Conservation (phyloP, 2,329 filamentous ascomycete genomes). For the Fusarium abutilonis region DNA sequence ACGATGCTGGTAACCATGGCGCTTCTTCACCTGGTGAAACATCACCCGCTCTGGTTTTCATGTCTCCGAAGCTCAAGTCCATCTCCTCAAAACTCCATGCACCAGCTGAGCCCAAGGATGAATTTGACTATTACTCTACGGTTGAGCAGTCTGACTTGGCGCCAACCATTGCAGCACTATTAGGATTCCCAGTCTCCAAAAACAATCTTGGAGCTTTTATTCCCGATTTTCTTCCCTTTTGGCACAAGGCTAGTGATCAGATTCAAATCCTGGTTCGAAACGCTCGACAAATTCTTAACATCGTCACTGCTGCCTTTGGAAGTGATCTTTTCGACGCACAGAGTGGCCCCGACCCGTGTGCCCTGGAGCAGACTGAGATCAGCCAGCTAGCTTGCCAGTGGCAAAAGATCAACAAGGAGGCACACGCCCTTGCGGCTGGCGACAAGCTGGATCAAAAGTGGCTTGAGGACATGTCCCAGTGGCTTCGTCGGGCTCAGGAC, state of each 20-base stretch:
- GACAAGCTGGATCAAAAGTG: constrained; percentile 52
- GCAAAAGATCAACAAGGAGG: constrained; percentile 52
- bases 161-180: constrained; percentile 84
- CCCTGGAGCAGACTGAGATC: constrained; percentile 52
- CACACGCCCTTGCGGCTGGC: constrained; percentile 33
- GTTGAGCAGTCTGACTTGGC: constrained; percentile 97
- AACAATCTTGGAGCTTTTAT: constrained; percentile 94
- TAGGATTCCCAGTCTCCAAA: constrained; percentile 87
- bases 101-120: constrained; percentile 69
- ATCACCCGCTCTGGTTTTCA: constrained; percentile 89
- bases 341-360: constrained; percentile 51
- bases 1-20: constrained; percentile 96
- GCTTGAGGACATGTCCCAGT: constrained; percentile 61
- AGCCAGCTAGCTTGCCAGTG: constrained; percentile 76
- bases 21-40: constrained; percentile 95
- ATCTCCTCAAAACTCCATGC: constrained; percentile 57
- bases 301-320: constrained; percentile 78
- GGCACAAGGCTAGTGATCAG: constrained; percentile 65
- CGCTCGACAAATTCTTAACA: constrained; percentile 79
- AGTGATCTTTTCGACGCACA: constrained; percentile 54
- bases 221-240: constrained; percentile 79
- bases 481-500: constrained; percentile 77
- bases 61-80: constrained; percentile 80
- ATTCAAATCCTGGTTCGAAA: constrained; percentile 79
- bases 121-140: constrained; percentile 84